Conservation (phyloP, 148 eudicot species). For the Rhododendron mucronatum region DNA sequence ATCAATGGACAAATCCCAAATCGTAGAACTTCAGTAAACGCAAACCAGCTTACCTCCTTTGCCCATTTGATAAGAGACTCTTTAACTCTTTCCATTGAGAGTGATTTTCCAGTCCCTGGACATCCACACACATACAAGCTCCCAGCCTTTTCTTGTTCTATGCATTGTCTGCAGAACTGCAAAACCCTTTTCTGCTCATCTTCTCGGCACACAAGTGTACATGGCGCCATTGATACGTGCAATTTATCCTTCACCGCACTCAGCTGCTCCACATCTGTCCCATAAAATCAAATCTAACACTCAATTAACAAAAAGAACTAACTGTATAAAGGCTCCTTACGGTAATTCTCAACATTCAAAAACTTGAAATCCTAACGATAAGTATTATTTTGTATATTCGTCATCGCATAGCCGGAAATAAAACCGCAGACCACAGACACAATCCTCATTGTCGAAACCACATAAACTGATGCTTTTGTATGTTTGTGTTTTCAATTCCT, state of each 20-base stretch:
- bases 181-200: slow-evolving; percentile 58
- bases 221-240: slow-evolving; percentile 68
- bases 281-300: background rate
- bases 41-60: slow-evolving; percentile 47
- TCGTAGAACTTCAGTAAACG: background rate
- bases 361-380: background rate
- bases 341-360: background rate
- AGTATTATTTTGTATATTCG: background rate
- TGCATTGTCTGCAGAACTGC: slow-evolving; percentile 60
- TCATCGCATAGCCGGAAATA: background rate
- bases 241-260: slow-evolving; percentile 72
- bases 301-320: background rate
- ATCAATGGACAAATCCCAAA: background rate
- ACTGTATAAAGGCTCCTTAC: background rate
- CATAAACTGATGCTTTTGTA: background rate
- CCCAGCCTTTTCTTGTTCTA: slow-evolving; percentile 65
- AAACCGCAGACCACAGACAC: background rate
- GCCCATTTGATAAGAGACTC: slow-evolving; percentile 55
- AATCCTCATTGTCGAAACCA: background rate
- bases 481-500: background rate
- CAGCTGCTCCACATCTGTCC: slow-evolving; percentile 58
- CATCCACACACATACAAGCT: slow-evolving; percentile 88
- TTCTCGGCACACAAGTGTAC: slow-evolving; percentile 62
- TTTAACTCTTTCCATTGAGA: slow-evolving; percentile 80
- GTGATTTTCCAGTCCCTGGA: slow-evolving; percentile 90